Conservation (phyloP, 805 yeast genomes). For the Candida nonsorbophila region DNA sequence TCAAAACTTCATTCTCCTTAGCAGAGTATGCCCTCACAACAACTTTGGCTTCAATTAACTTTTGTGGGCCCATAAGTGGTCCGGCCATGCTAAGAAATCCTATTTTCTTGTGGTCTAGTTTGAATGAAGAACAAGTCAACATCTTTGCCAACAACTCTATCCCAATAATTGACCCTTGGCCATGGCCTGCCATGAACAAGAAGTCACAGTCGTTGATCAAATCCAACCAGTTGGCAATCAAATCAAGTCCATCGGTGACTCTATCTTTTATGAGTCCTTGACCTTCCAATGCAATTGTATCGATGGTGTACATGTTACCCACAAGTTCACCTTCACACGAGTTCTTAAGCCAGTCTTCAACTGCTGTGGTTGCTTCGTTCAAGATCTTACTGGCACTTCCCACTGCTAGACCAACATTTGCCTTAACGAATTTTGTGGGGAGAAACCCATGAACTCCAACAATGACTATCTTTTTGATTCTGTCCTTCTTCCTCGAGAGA, state of each 20-base stretch:
- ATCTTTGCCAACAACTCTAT: constrained; percentile 20
- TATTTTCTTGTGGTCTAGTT: constrained; percentile 13
- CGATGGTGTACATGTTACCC: constrained; percentile 16
- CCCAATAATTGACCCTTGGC: constrained; percentile 29
- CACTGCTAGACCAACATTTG: constrained; percentile 30
- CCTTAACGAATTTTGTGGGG: constrained; percentile 33
- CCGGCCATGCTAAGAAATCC: constrained; percentile 35
- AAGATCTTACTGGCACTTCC: constrained; percentile 28
- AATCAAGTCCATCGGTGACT: constrained; percentile 15
- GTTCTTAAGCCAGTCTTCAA: constrained; percentile 21
- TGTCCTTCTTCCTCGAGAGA: constrained; percentile 6
- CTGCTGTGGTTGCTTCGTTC: constrained; percentile 21
- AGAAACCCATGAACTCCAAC: constrained; percentile 35
- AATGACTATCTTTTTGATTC: constrained; percentile 19
- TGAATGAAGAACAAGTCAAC: constrained; percentile 6
- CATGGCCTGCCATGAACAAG: constrained; percentile 27
- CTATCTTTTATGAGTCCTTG: constrained; percentile 28
- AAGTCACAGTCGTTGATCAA: constrained; percentile 24
- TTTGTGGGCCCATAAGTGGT: constrained; percentile 24
- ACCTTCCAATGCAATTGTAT: constrained; percentile 37
- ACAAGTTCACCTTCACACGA: constrained; percentile 4
- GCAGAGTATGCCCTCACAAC: constrained; percentile 32
- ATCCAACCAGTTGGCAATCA: constrained; percentile 30
- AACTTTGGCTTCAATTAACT: constrained; percentile 27
- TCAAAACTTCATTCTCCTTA: constrained; percentile 29